Evolutionary conservation across 2,329 filamentous ascomycete species (phyloP), one percentile per base, ranked within the genome.

Genomic region (Talaromyces sp.): DNA sequence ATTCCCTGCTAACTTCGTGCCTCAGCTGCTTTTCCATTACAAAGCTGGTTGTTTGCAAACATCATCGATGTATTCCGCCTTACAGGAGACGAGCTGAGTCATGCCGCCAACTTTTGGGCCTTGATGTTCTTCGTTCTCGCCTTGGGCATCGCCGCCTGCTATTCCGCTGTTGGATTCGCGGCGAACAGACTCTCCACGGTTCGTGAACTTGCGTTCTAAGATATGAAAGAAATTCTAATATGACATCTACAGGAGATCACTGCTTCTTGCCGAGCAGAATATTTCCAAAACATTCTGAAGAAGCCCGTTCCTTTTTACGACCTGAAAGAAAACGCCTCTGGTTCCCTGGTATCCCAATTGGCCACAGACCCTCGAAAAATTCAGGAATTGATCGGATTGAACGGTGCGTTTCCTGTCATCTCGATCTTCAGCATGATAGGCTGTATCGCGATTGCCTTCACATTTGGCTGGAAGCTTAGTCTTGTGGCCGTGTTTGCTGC

Each of bases 391-490:
- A 66, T 83, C 16, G 78, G 79, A 0, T 61, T 75, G 0, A 81
- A 78, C 29, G 65, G 75, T 17, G 69, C 68, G 7, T 69, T 80
- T 43, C 77, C 84, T 2, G 78, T 89, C 58, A 82, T 86, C 17
- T 84, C 86, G 8, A 66, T 87, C 17, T 86, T 90, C 66, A 87
- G 83, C 45, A 71, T 91, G 3, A 62, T 83, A 7, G 88, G 87
- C 0, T 84, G 82, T 7, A 71, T 90, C 13, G 75, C 80, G 39
- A 87, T 92, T 47, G 80, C 86, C 1, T 91, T 90, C 62, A 76
- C 80, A 3, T 90, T 87, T 66, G 86, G 87, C 1, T 92, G 89
- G 89, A 92, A 91, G 67, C 77, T 93, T 8, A 84, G 86, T 0
- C 73, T 91, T 0, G 85, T 92, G 0, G 80, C 83, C 0, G 74